Evolutionary conservation across 1,139 yeast genomes (phyloP).

Genomic region (Saccharomyces hybrid): DNA sequence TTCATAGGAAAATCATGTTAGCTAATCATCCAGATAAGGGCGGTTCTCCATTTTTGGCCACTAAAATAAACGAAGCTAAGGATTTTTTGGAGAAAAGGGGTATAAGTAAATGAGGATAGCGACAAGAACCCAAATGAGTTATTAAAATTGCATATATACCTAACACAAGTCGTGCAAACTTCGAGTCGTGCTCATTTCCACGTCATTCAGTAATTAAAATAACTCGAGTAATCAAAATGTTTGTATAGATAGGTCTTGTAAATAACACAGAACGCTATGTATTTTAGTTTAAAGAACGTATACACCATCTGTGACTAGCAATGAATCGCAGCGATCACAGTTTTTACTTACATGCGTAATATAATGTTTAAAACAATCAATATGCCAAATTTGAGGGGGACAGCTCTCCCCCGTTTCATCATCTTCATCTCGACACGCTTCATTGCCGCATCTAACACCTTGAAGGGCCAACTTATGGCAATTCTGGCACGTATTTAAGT

Average conservation of each 20-base stretch:
- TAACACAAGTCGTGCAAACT: background rate
- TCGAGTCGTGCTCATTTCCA: background rate
- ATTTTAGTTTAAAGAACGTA: conserved; percentile 15
- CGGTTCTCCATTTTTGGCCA: conserved; percentile 90
- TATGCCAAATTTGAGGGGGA: conserved; percentile 21
- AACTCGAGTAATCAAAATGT: conserved; percentile 9
- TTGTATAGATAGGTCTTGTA: background rate
- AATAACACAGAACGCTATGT: background rate
- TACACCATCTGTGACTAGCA: conserved; percentile 18
- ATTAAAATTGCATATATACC: background rate
- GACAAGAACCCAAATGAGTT: background rate
- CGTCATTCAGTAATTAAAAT: background rate
- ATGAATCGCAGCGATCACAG: conserved; percentile 19
- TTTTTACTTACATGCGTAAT: conserved; percentile 19
- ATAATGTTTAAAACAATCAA: conserved; percentile 28
- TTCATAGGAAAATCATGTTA: conserved; percentile 87
- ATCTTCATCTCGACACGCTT: conserved; percentile 5
- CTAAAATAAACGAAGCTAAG: conserved; percentile 95
- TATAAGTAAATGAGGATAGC: conserved; percentile 13
- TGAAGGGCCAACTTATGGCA: conserved; percentile 21
- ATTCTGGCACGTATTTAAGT: conserved; percentile 14
- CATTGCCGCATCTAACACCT: conserved; percentile 23
- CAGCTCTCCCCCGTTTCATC: conserved; percentile 4
- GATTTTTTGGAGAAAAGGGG: conserved; percentile 77
- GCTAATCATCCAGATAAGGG: conserved; percentile 98